Base-by-base conservation (phyloP, 176 grass and related monocot genomes). In the Alloteropsis semialata region DNA sequence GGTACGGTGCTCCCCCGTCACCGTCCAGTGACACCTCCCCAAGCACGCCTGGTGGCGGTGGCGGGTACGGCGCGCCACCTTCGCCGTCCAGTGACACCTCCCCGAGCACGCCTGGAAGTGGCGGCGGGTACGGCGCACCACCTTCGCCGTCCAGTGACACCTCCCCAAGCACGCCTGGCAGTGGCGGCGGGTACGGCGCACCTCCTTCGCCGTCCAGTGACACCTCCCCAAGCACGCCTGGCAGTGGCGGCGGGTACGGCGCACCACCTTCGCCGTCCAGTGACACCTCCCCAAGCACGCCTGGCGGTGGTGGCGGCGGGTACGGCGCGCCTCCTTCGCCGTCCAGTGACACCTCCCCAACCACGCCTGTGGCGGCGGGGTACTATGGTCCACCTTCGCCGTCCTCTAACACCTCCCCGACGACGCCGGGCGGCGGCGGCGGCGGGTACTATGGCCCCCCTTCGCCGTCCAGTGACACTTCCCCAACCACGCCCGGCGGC, bases 301-400 rank as follows among this genome's bases (percentile, higher is more conserved):
- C 70, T 8, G 51, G 19, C 0, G n/a, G 22, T 1, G 41, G n/a
- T 3, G 66, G 54, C 11, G 59, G 70, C 36, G 65, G 65, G 32
- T 14, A 57, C 54, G 10, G 28, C 69, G 8, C 57, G 1, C 79
- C 84, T 0, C 86, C 91, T 3, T 73, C 81, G 53, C 77, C 78
- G 17, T 58, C 54, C 15, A 59, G 25, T 6, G 84, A 21, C 45
- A 72, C 49, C 12, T 41, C 78, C 15, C 75, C 82, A 15, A 29
- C 57, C 27, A 28, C 79, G 3, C 68, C 84, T 1, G 44, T 5
- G 36, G 69, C 21, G 43, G 79, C 49, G 57, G 50, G 54, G 1
- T 60, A 43, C 54, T 1, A 15, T 21, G 24, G 22, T 0, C 21
- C 74, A 0, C 77, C 77, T 1, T 38, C 77, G 1, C 77, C 77